Evolutionary conservation across 352 stramenopile species (phyloP).

Genomic region (Pythium insidiosum): DNA sequence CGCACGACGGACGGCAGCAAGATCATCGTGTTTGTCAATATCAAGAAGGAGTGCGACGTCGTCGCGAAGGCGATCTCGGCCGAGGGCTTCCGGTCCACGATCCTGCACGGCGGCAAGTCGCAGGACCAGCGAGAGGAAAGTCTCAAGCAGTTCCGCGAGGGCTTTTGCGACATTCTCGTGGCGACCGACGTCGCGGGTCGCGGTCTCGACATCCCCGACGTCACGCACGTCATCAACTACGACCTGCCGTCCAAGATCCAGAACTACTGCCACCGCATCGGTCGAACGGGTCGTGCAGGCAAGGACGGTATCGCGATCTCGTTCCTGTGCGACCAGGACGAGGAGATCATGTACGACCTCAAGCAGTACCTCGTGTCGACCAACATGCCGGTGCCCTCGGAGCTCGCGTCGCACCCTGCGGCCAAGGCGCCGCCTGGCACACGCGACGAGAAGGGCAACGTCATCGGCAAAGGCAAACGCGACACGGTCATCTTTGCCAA

Average conservation of each 20-base stretch:
- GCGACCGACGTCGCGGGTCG: slow-evolving; percentile 93
- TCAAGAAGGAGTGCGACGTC: slow-evolving; percentile 97
- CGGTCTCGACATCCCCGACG: slow-evolving; percentile 98
- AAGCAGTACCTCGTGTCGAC: slow-evolving; percentile 96
- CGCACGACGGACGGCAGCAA: slow-evolving; percentile 82
- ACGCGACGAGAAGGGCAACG: slow-evolving; percentile 80
- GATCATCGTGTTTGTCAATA: slow-evolving; percentile 99
- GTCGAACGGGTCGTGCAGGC: slow-evolving; percentile 95
- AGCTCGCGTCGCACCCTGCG: slow-evolving; percentile 91
- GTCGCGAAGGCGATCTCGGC: slow-evolving; percentile 91
- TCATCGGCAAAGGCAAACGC: slow-evolving; percentile 80
- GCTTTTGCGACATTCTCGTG: slow-evolving; percentile 86
- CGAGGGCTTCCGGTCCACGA: slow-evolving; percentile 85
- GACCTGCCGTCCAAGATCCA: slow-evolving; percentile 98
- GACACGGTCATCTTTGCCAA: slow-evolving; percentile 87
- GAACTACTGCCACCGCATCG: slow-evolving; percentile 98
- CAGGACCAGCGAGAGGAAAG: slow-evolving; percentile 94
- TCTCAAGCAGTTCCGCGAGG: slow-evolving; percentile 86
- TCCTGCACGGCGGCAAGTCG: slow-evolving; percentile 96
- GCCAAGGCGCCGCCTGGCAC: slow-evolving; percentile 81
- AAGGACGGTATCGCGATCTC: slow-evolving; percentile 96
- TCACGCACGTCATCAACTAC: slow-evolving; percentile 99
- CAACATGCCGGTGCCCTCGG: slow-evolving; percentile 88
- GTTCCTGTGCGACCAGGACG: slow-evolving; percentile 97
- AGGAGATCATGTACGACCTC: slow-evolving; percentile 96